phyloP scores from a whole-genome alignment of 345 rosid species.

The Abelmoschus esculentus region DNA sequence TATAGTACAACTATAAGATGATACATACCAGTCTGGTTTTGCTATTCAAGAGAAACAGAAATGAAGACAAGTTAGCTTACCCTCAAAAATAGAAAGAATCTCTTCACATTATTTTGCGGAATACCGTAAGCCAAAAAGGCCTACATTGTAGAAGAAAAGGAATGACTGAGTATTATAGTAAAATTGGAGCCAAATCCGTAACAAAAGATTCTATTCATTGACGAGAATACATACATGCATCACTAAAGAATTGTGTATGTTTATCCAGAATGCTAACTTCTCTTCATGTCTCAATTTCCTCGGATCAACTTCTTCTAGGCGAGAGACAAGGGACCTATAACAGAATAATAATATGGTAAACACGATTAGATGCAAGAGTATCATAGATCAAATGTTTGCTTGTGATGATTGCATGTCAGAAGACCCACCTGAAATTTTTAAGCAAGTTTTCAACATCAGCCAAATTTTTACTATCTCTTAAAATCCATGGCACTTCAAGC shows the following conservation, averaged over 20 bases:
- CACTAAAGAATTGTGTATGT: slow-evolving; percentile 83
- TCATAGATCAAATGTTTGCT: background rate
- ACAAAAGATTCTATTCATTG: background rate
- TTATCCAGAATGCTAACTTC: slow-evolving; percentile 95
- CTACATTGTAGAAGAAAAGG: slow-evolving; percentile 28
- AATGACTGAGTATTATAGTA: background rate
- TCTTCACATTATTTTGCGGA: slow-evolving; percentile 82
- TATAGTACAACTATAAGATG: slow-evolving; percentile 15
- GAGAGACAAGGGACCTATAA: slow-evolving; percentile 69
- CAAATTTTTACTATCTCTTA: slow-evolving; percentile 64
- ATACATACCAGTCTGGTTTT: background rate
- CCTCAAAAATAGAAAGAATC: slow-evolving; percentile 70
- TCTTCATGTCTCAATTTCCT: slow-evolving; percentile 72
- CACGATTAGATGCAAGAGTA: background rate
- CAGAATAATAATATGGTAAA: slow-evolving; percentile 6
- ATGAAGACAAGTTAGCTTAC: slow-evolving; percentile 24
- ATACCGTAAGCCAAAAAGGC: slow-evolving; percentile 89
- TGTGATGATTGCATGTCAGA: background rate
- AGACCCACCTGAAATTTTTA: slow-evolving; percentile 72
- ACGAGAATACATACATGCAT: slow-evolving; percentile 74
- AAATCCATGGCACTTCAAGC: slow-evolving; percentile 81
- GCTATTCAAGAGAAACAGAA: background rate
- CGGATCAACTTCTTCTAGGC: slow-evolving; percentile 66
- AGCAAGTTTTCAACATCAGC: slow-evolving; percentile 76
- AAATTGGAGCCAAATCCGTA: background rate